Evolutionary conservation across 208 protist species (phyloP).

Genomic region (Leishmania aethiopica): DNA sequence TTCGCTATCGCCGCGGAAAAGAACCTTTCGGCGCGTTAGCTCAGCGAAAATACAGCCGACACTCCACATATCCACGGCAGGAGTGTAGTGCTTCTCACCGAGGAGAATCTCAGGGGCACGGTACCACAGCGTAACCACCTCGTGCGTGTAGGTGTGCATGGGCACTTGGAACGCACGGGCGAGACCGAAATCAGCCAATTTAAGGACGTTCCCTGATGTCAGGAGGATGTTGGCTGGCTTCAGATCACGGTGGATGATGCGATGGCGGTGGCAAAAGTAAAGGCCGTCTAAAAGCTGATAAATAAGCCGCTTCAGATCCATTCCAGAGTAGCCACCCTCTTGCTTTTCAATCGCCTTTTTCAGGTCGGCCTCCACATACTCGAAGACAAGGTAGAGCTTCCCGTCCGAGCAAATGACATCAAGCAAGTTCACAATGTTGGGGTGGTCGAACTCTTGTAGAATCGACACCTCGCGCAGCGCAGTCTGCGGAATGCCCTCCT

Average conservation of each 20-base stretch:
- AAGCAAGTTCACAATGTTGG: conserved; percentile 95
- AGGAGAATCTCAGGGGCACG: conserved; percentile 99
- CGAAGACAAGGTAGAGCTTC: conserved; percentile 93
- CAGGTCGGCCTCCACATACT: conserved; percentile 94
- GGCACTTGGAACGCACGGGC: conserved; percentile 98
- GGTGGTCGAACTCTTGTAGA: conserved; percentile 97
- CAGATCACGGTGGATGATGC: conserved; percentile 95
- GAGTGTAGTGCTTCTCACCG: conserved; percentile 98
- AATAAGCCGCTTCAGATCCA: conserved; percentile 81
- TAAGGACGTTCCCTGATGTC: conserved; percentile 80
- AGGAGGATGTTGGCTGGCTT: conserved; percentile 97
- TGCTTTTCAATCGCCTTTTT: conserved; percentile 97
- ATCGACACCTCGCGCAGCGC: conserved; percentile 98
- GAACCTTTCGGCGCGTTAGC: conserved; percentile 92
- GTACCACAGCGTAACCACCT: conserved; percentile 99
- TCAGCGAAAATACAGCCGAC: conserved; percentile 99
- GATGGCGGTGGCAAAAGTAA: conserved; percentile 93
- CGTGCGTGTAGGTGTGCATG: conserved; percentile 98
- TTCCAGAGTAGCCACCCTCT: conserved; percentile 65
- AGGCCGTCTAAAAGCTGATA: conserved; percentile 93
- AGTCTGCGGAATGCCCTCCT: conserved; percentile 98
- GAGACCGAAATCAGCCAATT: conserved; percentile 97
- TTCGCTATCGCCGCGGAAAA: conserved; percentile 98
- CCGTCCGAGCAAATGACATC: conserved; percentile 90
- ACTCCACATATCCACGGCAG: conserved; percentile 99